These are phyloP conservation scores for Nasturtium officinale DNA, from an alignment of 345 rosid genomes.

Conservation along the genomic window DNA sequence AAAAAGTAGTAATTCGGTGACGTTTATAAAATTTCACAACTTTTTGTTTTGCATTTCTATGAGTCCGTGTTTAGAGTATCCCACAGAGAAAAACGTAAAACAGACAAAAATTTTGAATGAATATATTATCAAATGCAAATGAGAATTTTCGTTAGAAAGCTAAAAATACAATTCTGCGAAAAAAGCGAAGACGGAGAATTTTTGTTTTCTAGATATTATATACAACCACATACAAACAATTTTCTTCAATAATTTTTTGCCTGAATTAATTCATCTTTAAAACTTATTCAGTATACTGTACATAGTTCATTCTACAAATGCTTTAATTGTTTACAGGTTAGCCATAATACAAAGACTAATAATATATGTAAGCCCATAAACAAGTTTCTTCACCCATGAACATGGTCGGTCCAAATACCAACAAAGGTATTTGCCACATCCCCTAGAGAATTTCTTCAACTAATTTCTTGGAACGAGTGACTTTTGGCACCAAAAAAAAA, in stretches of 20 bases:
- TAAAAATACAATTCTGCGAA: neutral
- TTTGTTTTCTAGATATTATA: neutral
- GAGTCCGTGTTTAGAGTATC: too few species aligned
- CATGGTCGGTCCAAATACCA: constrained; percentile 17
- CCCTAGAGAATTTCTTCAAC: neutral
- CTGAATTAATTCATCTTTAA: neutral
- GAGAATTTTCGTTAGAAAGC: neutral
- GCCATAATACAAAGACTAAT: neutral
- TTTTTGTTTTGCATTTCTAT: neutral
- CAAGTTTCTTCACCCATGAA: neutral
- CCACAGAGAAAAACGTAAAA: neutral
- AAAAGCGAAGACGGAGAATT: neutral
- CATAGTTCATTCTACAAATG: neutral
- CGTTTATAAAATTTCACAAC: neutral
- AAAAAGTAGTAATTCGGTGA: neutral
- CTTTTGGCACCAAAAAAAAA: neutral
- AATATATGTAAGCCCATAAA: neutral
- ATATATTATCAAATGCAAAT: neutral
- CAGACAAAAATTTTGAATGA: neutral
- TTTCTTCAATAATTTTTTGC: neutral
- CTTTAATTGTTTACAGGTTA: neutral
- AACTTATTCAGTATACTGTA: neutral
- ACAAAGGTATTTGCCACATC: constrained; percentile 9
- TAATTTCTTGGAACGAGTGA: neutral
- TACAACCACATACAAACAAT: neutral